Percentiles rank a stretch among this genome's conserved stretches.
phyloP scores from a whole-genome alignment of 1,139 yeast genomes.

The Saccharomyces hybrid region DNA sequence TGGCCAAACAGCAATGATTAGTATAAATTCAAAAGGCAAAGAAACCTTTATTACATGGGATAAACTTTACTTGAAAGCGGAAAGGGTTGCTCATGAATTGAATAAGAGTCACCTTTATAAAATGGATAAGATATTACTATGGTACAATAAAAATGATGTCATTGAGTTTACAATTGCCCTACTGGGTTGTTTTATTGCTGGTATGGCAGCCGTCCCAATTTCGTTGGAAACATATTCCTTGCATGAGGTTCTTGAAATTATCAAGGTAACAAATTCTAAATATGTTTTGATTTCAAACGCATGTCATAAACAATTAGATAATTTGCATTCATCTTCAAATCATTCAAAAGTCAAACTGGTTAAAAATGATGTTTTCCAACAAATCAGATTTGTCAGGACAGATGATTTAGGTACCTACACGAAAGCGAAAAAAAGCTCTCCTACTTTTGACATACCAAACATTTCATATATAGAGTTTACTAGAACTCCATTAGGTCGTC shows the following conservation, averaged over 20 bases:
- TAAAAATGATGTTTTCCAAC: conserved; percentile 37
- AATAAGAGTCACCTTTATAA: conserved; percentile 66
- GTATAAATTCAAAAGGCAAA: conserved; percentile 72
- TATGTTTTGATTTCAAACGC: conserved; percentile 75
- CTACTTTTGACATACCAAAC: conserved; percentile 62
- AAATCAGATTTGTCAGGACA: conserved; percentile 70
- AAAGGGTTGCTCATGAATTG: conserved; percentile 82
- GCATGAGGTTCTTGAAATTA: conserved; percentile 61
- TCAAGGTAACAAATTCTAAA: conserved; percentile 68
- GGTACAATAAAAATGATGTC: conserved; percentile 79
- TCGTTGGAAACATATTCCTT: conserved; percentile 62
- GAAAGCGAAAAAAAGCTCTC: conserved; percentile 54
- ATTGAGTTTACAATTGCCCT: conserved; percentile 80
- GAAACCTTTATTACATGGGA: conserved; percentile 86
- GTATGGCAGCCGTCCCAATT: conserved; percentile 89
- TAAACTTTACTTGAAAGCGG: conserved; percentile 72
- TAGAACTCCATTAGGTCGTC: conserved; percentile 82
- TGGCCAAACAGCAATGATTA: conserved; percentile 62
- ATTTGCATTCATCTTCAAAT: conserved; percentile 37
- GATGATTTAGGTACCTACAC: conserved; percentile 75
- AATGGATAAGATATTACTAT: conserved; percentile 74
- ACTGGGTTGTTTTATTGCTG: conserved; percentile 88
- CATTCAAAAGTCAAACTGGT: conserved; percentile 44
- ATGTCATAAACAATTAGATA: conserved; percentile 63
- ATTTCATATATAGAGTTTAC: conserved; percentile 91